Evolutionary conservation across 176 grass and related monocot genomes (phyloP).

Genomic region (Themeda triandra): DNA sequence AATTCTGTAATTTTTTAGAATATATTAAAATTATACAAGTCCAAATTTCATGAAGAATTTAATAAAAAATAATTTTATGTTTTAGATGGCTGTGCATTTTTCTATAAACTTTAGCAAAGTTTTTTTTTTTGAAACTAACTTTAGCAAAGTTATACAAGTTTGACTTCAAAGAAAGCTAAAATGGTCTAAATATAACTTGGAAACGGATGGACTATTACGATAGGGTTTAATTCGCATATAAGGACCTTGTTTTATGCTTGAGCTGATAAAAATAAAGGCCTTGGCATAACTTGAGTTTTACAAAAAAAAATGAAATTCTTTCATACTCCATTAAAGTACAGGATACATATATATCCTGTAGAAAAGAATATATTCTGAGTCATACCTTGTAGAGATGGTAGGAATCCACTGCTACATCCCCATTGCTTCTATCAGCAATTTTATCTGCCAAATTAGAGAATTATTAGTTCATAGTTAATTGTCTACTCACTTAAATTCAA

Average conservation of each 20-base stretch:
- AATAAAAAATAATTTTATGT: background rate
- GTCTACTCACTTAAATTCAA: background rate
- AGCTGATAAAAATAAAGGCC: background rate
- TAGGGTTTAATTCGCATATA: background rate
- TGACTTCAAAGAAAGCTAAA: too few species aligned
- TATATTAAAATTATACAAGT: background rate
- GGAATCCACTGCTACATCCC: conserved; percentile 58
- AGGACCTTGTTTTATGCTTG: background rate
- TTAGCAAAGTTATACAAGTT: background rate
- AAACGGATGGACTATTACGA: background rate
- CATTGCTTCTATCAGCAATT: conserved; percentile 52
- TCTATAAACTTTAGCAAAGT: background rate
- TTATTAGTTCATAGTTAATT: background rate
- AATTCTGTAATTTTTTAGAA: background rate
- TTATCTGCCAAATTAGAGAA: conserved; percentile 30
- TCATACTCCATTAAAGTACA: background rate
- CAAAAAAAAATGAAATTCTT: background rate
- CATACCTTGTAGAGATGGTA: conserved; percentile 62
- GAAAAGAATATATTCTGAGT: too few species aligned
- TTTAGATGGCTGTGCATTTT: background rate
- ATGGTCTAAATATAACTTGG: background rate
- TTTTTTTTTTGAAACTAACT: too few species aligned
- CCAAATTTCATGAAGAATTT: background rate
- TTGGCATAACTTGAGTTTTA: background rate
- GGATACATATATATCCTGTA: background rate